These are phyloP conservation scores for Pythium diclinum DNA, from an alignment of 352 stramenopile genomes.

Conservation along the genomic window DNA sequence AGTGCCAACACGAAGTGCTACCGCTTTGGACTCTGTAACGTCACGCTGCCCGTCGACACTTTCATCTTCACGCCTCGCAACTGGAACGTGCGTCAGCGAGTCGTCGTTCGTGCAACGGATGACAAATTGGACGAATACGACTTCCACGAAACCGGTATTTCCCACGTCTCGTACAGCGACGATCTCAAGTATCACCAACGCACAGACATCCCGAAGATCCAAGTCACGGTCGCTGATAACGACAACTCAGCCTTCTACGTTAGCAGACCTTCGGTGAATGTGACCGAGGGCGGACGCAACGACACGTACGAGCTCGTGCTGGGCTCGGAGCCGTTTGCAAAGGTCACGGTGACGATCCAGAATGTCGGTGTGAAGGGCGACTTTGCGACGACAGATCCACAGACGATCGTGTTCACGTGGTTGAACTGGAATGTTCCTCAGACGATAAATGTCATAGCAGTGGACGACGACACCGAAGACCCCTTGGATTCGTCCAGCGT, in stretches of 20 bases:
- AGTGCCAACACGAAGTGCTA: constrained; percentile 60
- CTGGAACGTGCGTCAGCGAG: constrained; percentile 60
- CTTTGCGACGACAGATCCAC: constrained; percentile 31
- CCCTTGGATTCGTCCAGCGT: constrained; percentile 40
- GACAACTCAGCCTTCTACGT: constrained; percentile 55
- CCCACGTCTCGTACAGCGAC: constrained; percentile 58
- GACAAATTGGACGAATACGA: constrained; percentile 71
- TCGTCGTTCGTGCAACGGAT: constrained; percentile 54
- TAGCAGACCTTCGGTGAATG: constrained; percentile 35
- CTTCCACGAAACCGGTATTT: constrained; percentile 60
- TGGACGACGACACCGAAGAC: constrained; percentile 66
- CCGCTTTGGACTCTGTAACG: constrained; percentile 67
- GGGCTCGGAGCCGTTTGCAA: constrained; percentile 59
- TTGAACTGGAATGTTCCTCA: constrained; percentile 63
- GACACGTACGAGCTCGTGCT: constrained; percentile 61
- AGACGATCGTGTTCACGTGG: constrained; percentile 59
- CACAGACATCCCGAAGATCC: constrained; percentile 49
- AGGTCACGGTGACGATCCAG: constrained; percentile 46
- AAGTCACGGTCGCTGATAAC: constrained; percentile 59
- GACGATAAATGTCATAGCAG: constrained; percentile 43
- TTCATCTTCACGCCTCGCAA: constrained; percentile 60
- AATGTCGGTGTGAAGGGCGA: constrained; percentile 55
- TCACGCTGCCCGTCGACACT: constrained; percentile 50
- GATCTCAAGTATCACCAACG: constrained; percentile 70
- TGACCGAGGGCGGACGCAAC: constrained; percentile 40